These are phyloP conservation scores for Cladosporium sp. DNA, from an alignment of 2,329 filamentous ascomycete species.

Conservation along the genomic window DNA sequence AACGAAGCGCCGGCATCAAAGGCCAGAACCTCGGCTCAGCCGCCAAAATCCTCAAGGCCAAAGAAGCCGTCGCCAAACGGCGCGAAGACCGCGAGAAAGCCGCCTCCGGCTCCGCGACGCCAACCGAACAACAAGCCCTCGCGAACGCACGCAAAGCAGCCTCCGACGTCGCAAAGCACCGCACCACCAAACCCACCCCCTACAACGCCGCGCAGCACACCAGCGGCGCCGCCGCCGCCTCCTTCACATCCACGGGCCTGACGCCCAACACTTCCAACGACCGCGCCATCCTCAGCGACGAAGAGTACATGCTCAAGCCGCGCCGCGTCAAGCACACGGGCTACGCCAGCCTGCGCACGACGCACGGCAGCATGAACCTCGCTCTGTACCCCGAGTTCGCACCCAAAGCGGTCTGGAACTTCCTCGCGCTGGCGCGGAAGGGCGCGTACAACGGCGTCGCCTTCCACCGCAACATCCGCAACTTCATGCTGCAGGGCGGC, in stretches of 20 bases:
- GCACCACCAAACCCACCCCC: constrained; percentile 42
- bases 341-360: constrained; percentile 85
- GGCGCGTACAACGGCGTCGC: constrained; percentile 80
- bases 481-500: constrained; percentile 97
- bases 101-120: constrained; percentile 13
- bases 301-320: constrained; percentile 94
- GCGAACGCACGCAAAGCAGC: constrained; percentile 52
- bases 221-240: constrained; percentile 83
- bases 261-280: constrained; percentile 87
- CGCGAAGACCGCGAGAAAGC: constrained; percentile 59
- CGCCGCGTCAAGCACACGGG: constrained; percentile 83
- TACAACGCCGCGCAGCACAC: constrained; percentile 89
- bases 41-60: constrained; percentile 81
- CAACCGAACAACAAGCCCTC: constrained; percentile 38
- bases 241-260: constrained; percentile 89
- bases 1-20: constrained; percentile 62
- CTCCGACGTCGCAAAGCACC: constrained; percentile 20
- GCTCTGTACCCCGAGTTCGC: constrained; percentile 88
- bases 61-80: constrained; percentile 87
- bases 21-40: constrained; percentile 69
- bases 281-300: constrained; percentile 78
- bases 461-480: constrained; percentile 91
- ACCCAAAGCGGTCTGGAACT: constrained; percentile 95
- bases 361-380: constrained; percentile 74
- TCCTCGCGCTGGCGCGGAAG: constrained; percentile 76